These are phyloP conservation scores for Clausena lansium DNA, from an alignment of 345 rosid genomes.

Conservation along the genomic window DNA sequence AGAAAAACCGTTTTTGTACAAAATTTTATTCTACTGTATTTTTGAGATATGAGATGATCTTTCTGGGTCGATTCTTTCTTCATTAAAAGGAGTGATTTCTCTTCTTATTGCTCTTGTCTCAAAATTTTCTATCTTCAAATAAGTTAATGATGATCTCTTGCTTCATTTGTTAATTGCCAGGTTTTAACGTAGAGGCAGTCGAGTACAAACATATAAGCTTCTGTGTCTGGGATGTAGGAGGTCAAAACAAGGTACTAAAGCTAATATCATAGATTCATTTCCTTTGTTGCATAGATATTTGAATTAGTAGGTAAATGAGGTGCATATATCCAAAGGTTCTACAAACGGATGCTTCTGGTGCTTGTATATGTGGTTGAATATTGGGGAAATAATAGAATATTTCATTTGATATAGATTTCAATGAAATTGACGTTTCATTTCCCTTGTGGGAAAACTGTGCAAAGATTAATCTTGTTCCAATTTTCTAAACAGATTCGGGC, in stretches of 20 bases:
- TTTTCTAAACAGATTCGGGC: conserved; percentile 54
- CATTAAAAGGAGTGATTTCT: not conserved
- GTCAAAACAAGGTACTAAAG: conserved; percentile 54
- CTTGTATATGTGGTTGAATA: not conserved
- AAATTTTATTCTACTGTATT: not conserved
- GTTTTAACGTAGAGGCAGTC: conserved; percentile 67
- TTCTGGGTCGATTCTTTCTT: not conserved
- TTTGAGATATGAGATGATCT: not conserved
- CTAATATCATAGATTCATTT: not conserved
- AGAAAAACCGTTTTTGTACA: not conserved
- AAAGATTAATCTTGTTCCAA: not conserved
- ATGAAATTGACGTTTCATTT: not conserved
- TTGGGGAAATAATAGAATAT: not conserved
- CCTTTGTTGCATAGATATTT: not conserved
- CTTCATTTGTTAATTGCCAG: conserved; percentile 24
- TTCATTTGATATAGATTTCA: not conserved
- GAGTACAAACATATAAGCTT: conserved; percentile 54
- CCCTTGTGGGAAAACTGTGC: not conserved
- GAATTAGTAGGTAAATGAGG: not conserved
- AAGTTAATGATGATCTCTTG: not conserved
- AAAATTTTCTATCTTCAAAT: not conserved
- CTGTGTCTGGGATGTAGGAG: conserved; percentile 74
- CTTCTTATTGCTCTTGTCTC: not conserved
- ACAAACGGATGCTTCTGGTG: not conserved
- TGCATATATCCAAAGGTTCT: not conserved